These are phyloP conservation scores for Lactarius deliciosus DNA, from an alignment of 768 basidiomycete genomes.

Conservation along the genomic window DNA sequence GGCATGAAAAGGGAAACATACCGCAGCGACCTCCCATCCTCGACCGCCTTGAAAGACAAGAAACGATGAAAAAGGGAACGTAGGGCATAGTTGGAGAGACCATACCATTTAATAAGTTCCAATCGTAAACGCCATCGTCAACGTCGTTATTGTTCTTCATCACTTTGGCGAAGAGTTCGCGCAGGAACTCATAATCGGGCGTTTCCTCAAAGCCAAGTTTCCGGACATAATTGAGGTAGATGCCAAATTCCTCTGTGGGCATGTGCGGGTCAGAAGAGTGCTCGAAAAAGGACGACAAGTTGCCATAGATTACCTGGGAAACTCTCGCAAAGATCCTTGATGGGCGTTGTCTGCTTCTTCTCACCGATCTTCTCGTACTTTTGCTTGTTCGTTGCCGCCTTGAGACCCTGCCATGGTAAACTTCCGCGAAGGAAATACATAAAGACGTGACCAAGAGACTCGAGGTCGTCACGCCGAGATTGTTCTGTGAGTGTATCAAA, in stretches of 20 bases:
- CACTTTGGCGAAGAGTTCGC: constrained; percentile 92
- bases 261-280: neutral
- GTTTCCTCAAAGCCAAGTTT: constrained; percentile 99
- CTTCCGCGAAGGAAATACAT: constrained; percentile 99
- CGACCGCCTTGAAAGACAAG: constrained; percentile 62
- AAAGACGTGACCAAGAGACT: constrained; percentile 99
- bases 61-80: constrained; percentile 1
- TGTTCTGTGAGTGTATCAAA: constrained; percentile 54
- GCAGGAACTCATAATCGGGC: constrained; percentile 97
- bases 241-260: constrained; percentile 88
- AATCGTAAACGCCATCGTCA: constrained; percentile 95
- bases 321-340: constrained; percentile 95
- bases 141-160: constrained; percentile 87
- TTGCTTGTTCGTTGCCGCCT: constrained; percentile 99
- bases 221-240: constrained; percentile 98
- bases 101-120: constrained; percentile 86
- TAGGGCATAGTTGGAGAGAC: constrained; percentile 9
- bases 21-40: constrained; percentile 88
- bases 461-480: constrained; percentile 93
- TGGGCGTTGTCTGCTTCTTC: constrained; percentile 98
- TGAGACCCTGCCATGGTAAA: constrained; percentile 97
- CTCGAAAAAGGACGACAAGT: constrained; percentile 3
- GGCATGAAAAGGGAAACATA: constrained; percentile 39
- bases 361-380: constrained; percentile 99
- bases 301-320: constrained; percentile 69